phyloP scores from a whole-genome alignment of 441 rosid genomes.

The Pelargonium exstipulatum region DNA sequence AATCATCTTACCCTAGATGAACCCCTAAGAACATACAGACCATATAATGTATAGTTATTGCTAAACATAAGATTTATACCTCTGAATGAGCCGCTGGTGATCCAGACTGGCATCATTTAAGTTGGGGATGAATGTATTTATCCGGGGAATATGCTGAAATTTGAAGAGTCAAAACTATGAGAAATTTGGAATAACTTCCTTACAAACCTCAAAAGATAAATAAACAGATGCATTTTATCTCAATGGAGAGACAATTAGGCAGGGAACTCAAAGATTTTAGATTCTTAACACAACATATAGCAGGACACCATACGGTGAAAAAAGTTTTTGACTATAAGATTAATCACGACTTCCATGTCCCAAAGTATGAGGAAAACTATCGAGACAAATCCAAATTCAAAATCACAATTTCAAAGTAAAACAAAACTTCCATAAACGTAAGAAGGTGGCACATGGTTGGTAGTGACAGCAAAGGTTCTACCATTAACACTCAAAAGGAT shows the following conservation, averaged over 20 bases:
- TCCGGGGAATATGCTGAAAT: constrained; percentile 74
- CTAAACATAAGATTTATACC: constrained; percentile 34
- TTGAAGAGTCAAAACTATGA: constrained; percentile 9
- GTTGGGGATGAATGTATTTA: constrained; percentile 74
- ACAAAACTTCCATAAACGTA: not conserved
- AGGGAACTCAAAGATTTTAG: not conserved
- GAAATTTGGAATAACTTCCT: constrained; percentile 16
- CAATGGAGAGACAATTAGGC: constrained; percentile 11
- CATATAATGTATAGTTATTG: constrained; percentile 6
- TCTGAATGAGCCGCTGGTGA: constrained; percentile 83
- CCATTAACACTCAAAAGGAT: not conserved
- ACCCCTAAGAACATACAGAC: not conserved
- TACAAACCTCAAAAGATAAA: not conserved
- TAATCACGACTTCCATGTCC: not conserved
- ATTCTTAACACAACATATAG: not conserved
- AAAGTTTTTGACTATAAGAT: not conserved
- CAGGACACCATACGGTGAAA: not conserved
- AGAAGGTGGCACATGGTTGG: not conserved
- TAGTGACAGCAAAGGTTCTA: not conserved
- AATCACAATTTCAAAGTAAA: not conserved
- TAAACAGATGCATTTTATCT: not conserved
- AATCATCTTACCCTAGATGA: not conserved
- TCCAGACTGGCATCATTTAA: constrained; percentile 71
- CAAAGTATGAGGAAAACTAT: not conserved
- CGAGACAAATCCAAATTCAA: not conserved